Evolutionary conservation across 768 basidiomycete genomes (phyloP).

Genomic region (Rhizopogon sp.): DNA sequence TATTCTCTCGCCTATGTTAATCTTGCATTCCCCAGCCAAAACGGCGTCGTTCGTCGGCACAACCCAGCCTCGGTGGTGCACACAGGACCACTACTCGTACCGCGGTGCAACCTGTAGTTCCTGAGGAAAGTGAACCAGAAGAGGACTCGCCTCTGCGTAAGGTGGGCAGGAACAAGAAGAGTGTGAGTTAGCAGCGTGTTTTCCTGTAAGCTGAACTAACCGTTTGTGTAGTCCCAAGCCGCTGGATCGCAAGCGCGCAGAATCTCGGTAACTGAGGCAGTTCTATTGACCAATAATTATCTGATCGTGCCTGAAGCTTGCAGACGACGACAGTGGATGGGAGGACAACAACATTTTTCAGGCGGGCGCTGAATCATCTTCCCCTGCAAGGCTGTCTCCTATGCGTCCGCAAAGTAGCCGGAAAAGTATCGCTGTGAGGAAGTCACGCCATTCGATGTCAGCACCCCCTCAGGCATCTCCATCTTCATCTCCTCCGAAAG

Average conservation of each 20-base stretch:
- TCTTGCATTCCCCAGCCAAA: constrained; percentile 49
- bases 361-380: constrained; percentile 86
- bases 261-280: constrained; percentile 40
- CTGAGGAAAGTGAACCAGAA: constrained; percentile 78
- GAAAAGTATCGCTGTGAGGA: constrained; percentile 35
- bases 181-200: constrained; percentile 30
- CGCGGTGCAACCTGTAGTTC: constrained; percentile 36
- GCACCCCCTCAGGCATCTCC: constrained; percentile 56
- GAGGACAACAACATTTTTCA: constrained; percentile 90
- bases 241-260: constrained; percentile 51
- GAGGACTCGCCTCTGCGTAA: constrained; percentile 58
- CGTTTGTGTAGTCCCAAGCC: constrained; percentile 35
- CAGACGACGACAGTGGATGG: constrained; percentile 81
- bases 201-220: constrained; percentile 3
- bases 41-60: constrained; percentile 74
- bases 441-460: constrained; percentile 66
- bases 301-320: constrained; percentile 18
- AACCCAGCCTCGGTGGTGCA: constrained; percentile 57
- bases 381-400: constrained; percentile 64
- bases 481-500: constrained; percentile 35
- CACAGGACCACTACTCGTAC: constrained; percentile 32
- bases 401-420: constrained; percentile 38
- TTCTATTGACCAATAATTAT: constrained; percentile 7
- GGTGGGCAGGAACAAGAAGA: constrained; percentile 55
- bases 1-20: constrained; percentile 7